Evolutionary conservation across 2,329 filamentous ascomycete genomes (phyloP).

Genomic region (Stenocarpella maydis): DNA sequence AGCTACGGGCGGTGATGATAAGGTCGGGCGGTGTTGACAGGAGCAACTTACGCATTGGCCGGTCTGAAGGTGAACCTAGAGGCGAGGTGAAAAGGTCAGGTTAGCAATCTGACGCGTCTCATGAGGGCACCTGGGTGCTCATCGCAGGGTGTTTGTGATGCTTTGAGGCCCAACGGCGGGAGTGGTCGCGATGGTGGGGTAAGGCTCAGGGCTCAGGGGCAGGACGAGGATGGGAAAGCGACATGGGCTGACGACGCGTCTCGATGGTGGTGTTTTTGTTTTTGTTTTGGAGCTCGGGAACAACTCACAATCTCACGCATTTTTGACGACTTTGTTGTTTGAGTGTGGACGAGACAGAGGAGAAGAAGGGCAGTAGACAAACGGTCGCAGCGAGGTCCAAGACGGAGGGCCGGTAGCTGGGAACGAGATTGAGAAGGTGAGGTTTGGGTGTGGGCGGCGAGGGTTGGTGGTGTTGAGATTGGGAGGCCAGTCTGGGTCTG

Average conservation of each 20-base stretch:
- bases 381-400: slow-evolving; percentile 25
- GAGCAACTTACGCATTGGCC: slow-evolving; percentile 87
- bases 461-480: slow-evolving; percentile 16
- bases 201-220: slow-evolving; percentile 43
- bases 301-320: slow-evolving; percentile 79
- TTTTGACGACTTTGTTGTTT: slow-evolving; percentile 45
- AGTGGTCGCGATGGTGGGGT: slow-evolving; percentile 40
- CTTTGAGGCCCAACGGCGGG: slow-evolving; percentile 24
- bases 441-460: slow-evolving; percentile 15
- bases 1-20: slow-evolving; percentile 19
- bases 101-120: slow-evolving; percentile 57
- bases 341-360: slow-evolving; percentile 19
- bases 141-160: background rate
- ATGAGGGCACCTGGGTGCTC: slow-evolving; percentile 5
- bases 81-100: slow-evolving; percentile 53
- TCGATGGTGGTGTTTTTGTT: slow-evolving; percentile 15
- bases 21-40: slow-evolving; percentile 8
- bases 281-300: background rate
- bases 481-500: background rate
- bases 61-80: slow-evolving; percentile 98
- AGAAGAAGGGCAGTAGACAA: slow-evolving; percentile 20
- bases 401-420: slow-evolving; percentile 30
- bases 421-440: slow-evolving; percentile 22
- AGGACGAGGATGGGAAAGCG: slow-evolving; percentile 31
- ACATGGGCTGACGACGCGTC: slow-evolving; percentile 41